phyloP scores from a whole-genome alignment of 257 asterid genomes.

The Capsicum rhomboideum region DNA sequence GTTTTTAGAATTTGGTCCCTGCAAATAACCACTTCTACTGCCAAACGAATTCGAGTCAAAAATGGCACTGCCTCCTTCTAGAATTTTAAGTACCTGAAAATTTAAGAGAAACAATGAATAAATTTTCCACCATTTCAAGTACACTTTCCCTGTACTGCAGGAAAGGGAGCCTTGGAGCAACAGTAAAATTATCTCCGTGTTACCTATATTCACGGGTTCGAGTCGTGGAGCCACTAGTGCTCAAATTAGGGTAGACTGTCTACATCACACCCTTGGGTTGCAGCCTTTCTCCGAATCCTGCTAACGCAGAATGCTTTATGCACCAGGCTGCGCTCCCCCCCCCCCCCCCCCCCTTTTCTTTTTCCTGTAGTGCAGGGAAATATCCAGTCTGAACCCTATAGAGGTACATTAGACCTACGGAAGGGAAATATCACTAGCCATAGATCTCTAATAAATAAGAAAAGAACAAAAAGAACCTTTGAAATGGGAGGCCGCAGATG shows the following conservation, averaged over 20 bases:
- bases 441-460: background rate
- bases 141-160: background rate
- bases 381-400: background rate
- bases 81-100: conserved; percentile 49
- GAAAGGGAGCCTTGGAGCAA: too few species aligned
- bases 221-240: too few species aligned
- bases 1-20: conserved; percentile 23
- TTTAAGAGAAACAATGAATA: background rate
- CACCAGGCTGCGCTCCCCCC: too few species aligned
- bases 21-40: conserved; percentile 53
- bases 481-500: conserved; percentile 75
- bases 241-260: too few species aligned
- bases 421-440: background rate
- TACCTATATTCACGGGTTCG: too few species aligned
- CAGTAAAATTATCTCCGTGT: too few species aligned
- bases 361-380: background rate
- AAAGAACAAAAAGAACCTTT: conserved; percentile 36
- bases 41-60: conserved; percentile 42
- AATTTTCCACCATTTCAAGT: background rate
- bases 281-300: too few species aligned
- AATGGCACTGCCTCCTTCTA: conserved; percentile 51
- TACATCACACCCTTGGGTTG: too few species aligned
- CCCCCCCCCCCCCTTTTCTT: too few species aligned
- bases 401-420: background rate
- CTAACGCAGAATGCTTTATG: too few species aligned